Percentiles rank a stretch among this genome's conserved stretches.
phyloP scores from a whole-genome alignment of 192 early-diverging fungal species.

The Chytriomyces hyalinus region DNA sequence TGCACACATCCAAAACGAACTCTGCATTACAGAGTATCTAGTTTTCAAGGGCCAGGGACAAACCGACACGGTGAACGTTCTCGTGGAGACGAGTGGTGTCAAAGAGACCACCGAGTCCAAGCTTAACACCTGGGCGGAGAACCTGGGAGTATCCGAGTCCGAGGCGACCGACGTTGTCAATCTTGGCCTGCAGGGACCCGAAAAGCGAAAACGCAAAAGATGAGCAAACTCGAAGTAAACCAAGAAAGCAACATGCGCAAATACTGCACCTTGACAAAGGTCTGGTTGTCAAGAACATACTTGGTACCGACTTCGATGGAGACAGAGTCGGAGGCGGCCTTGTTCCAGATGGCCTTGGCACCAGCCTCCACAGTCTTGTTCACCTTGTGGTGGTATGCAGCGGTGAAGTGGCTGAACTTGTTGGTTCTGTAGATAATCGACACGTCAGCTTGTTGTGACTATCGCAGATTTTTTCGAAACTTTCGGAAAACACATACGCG shows the following conservation, averaged over 20 bases:
- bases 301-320: slow-evolving; percentile 93
- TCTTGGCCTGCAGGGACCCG: slow-evolving; percentile 62
- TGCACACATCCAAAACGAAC: no score
- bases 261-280: slow-evolving; percentile 61
- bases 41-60: slow-evolving; percentile 87
- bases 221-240: no score
- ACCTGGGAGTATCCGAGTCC: slow-evolving; percentile 94
- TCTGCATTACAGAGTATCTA: slow-evolving; percentile 44
- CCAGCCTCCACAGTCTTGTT: slow-evolving; percentile 90
- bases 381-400: slow-evolving; percentile 97
- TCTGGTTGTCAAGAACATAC: slow-evolving; percentile 84
- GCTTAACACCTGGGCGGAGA: slow-evolving; percentile 92
- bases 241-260: no score
- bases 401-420: slow-evolving; percentile 86
- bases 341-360: slow-evolving; percentile 90
- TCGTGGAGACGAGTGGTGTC: slow-evolving; percentile 90
- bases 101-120: slow-evolving; percentile 88
- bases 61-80: slow-evolving; percentile 94
- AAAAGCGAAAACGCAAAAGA: no score
- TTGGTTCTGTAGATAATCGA: slow-evolving; percentile 61
- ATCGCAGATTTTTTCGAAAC: no score
- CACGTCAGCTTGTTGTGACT: no score
- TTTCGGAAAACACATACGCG: slow-evolving; percentile 58
- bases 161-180: slow-evolving; percentile 77
- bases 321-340: slow-evolving; percentile 70